Base-by-base conservation (phyloP, 108 stramenopile genomes). In the Conticribra guillardii region DNA sequence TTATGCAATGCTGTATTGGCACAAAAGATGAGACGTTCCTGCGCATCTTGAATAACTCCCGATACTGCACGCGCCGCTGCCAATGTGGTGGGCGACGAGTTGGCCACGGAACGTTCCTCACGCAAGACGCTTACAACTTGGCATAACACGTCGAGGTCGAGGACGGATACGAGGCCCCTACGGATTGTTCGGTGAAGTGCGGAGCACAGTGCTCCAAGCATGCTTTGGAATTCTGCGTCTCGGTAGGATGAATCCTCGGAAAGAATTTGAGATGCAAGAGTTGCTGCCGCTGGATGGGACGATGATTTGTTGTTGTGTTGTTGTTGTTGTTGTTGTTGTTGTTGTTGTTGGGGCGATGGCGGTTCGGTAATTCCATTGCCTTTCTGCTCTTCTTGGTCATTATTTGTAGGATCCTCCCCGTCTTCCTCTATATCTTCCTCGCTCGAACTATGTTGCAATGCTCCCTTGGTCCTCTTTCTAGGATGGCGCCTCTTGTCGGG, bases 1-100 rank as follows among this genome's bases (percentile, higher is more conserved):
- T 87, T 92, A 30, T 69, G 78, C 74, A 96, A 53, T 1, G 85
- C 71, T 37, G 65, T 68, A 67, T 89, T 91, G 33, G 90, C 92
- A 79, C 91, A 93, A 65, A 90, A 96, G 53, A 96, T 93, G 4
- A 93, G 76, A 27, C 94, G 89, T 67, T 96, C 94, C 67, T 96
- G 94, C 0, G 94, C 90, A 86, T 96, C 94, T 60, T 84, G 87
- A 66, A 91, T 89, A 33, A 96, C 89, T 26, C 79, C 80, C 27
- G 85, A 84, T 51, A 96, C 74, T n/a, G 89, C 85, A 30, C 87
- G 66, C n/a, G 94, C 92, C 16, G 88, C 90, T 15, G 89, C 89
- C 32, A 82, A 64, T 1, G 89, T 92, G 16, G 84, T 85, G 8
- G 90, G 80, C 1, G 86, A 87, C 9, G 88, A 74, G 71, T 86